Conservation (phyloP, 106 monocot species). For the Acorus calamus region DNA sequence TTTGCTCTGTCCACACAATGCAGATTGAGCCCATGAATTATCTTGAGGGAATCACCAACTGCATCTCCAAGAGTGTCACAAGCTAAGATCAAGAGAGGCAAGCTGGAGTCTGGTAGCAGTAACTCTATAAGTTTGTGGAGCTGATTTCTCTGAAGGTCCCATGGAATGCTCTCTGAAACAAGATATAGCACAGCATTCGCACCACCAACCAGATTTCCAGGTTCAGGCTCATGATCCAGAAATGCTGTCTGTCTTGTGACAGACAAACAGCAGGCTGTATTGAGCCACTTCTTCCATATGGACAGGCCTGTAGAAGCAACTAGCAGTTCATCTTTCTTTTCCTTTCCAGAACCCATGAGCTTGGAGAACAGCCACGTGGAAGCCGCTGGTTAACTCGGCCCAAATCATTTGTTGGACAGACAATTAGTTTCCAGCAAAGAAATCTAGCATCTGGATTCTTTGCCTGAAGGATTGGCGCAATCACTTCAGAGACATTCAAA, state of each 20-base stretch:
- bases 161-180: conserved; percentile 48
- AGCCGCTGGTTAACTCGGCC: conserved; percentile 19
- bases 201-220: no score
- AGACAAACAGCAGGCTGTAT: no score
- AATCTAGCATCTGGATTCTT: conserved; percentile 50
- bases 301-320: conserved; percentile 38
- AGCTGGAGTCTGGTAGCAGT: conserved; percentile 47
- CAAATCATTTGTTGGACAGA: conserved; percentile 18
- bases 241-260: no score
- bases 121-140: conserved; percentile 40
- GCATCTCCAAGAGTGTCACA: conserved; percentile 12
- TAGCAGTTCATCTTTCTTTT: conserved; percentile 25
- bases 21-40: no score
- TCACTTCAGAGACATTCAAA: conserved; percentile 50
- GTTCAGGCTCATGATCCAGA: conserved; percentile 10
- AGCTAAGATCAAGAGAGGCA: conserved; percentile 64
- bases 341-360: conserved; percentile 33
- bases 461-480: conserved; percentile 44
- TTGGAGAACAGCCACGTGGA: conserved; percentile 67
- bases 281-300: no score
- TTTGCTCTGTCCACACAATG: no score
- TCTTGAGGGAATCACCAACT: no score
- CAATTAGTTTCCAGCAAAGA: conserved; percentile 68
- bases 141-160: conserved; percentile 49
- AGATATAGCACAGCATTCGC: no score